phyloP scores from a whole-genome alignment of 2,329 filamentous ascomycete genomes.

The Fusarium haematococcum region DNA sequence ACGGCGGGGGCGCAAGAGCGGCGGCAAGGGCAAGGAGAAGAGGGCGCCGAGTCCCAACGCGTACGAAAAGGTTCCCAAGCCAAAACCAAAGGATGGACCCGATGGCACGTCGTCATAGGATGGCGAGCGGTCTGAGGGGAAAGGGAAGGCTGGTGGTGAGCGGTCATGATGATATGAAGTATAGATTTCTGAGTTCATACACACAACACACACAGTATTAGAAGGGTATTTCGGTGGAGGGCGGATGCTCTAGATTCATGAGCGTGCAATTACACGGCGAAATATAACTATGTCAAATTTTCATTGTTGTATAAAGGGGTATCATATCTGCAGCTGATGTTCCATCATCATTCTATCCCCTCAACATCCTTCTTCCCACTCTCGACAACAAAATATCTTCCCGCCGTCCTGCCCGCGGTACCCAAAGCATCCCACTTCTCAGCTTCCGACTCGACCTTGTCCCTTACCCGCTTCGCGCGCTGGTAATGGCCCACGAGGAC shows the following conservation, averaged over 20 bases:
- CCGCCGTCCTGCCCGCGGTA: conserved; percentile 73
- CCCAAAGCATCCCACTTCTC: conserved; percentile 79
- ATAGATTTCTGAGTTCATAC: conserved; percentile 14
- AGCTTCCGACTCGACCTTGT: conserved; percentile 56
- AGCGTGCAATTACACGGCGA: background rate
- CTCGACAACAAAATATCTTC: conserved; percentile 83
- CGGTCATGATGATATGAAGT: conserved; percentile 20
- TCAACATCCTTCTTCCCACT: conserved; percentile 59
- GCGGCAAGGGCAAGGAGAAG: conserved; percentile 51
- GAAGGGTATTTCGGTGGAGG: background rate
- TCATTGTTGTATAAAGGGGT: conserved; percentile 25
- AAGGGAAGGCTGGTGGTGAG: conserved; percentile 1
- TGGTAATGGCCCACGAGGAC: conserved; percentile 67
- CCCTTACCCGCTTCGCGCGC: conserved; percentile 55
- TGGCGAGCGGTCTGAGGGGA: background rate
- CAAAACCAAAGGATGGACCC: conserved; percentile 50
- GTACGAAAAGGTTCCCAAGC: conserved; percentile 78
- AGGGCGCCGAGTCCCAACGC: conserved; percentile 79
- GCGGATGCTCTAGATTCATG: conserved; percentile 1
- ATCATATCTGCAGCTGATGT: conserved; percentile 17
- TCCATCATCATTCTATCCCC: conserved; percentile 22
- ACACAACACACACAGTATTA: background rate
- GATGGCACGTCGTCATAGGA: conserved; percentile 38
- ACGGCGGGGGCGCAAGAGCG: conserved; percentile 47
- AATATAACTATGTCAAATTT: background rate